These are phyloP conservation scores for Boletellus ananas DNA, from an alignment of 768 basidiomycete species.

Conservation along the genomic window DNA sequence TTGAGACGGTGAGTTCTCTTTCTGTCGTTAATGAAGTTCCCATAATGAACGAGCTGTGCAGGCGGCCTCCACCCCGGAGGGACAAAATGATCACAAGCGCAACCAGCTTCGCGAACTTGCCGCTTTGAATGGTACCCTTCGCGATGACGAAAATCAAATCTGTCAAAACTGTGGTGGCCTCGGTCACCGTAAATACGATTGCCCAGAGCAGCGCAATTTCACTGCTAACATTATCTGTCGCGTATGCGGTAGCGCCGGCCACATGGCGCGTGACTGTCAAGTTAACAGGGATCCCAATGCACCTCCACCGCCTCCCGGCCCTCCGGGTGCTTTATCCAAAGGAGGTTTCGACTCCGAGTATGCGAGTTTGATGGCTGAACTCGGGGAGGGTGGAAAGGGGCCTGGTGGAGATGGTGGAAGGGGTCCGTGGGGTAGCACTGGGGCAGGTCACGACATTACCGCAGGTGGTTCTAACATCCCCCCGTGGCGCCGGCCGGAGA, in stretches of 20 bases:
- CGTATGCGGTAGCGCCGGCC: slow-evolving; percentile 95
- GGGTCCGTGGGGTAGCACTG: slow-evolving; percentile 61
- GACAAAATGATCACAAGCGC: slow-evolving; percentile 98
- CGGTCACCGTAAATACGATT: slow-evolving; percentile 98
- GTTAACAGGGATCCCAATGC: slow-evolving; percentile 89
- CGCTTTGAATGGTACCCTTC: slow-evolving; percentile 95
- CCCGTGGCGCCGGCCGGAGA: slow-evolving; percentile 89
- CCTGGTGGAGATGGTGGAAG: slow-evolving; percentile 51
- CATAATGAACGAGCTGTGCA: slow-evolving; percentile 29
- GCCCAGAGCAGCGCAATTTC: slow-evolving; percentile 97
- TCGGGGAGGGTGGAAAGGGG: slow-evolving; percentile 77
- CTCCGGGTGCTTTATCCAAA: slow-evolving; percentile 42
- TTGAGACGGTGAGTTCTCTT: slow-evolving; percentile 77
- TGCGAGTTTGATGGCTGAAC: slow-evolving; percentile 94
- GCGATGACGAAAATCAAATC: slow-evolving; percentile 99
- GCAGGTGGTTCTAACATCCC: slow-evolving; percentile 74
- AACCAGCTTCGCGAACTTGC: slow-evolving; percentile 98
- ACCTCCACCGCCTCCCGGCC: slow-evolving; percentile 42
- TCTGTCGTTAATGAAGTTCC: neutral
- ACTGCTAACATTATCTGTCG: slow-evolving; percentile 99
- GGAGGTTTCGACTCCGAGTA: slow-evolving; percentile 97
- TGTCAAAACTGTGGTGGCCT: slow-evolving; percentile 96
- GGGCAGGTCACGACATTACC: slow-evolving; percentile 54
- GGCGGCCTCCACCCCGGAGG: slow-evolving; percentile 99
- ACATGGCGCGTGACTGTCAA: slow-evolving; percentile 98